Base-by-base conservation (phyloP, 2,329 filamentous ascomycete species). In the Aureobasidium sp. region DNA sequence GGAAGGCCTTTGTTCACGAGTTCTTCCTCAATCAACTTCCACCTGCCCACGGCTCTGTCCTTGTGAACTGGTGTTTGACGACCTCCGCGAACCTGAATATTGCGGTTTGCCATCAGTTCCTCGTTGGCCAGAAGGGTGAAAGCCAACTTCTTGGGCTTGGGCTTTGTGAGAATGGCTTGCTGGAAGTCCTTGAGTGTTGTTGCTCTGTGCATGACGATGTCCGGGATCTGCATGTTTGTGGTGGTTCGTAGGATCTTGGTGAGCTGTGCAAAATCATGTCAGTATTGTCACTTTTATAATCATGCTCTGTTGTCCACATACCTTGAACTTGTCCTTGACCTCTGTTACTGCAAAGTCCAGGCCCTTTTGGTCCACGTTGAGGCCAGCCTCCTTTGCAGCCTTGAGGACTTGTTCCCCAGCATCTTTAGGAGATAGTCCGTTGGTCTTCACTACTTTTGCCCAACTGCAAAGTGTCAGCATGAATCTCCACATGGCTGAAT, bases 191-290 rank as follows among this genome's bases (percentile, higher is more conserved):
- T 69, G 17, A 78, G 69, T 12, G 73, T 76, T 29, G 66, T 66
- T 60, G 71, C 65, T 17, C 68, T 66, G 47, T 72, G 69, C 26
- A 95, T 82, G 67, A 83, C 81, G 51, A 84, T 79, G 74, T 97
- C 93, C 17, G 88, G 80, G 66, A 96, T 79, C 63, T 84, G 83
- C 64, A 86, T 84, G 64, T 90, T 90, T n/a, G 88, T 92, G 64
- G 96, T 80, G 73, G 94, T 89, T 73, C 88, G 85, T 64, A 91
- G 78, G 63, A 90, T 87, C 77, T 96, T 96, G 69, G 87, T 78
- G 66, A 94, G 81, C 92, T 97, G 67, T 29, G 36, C 26, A 26
- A 13, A 15, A 20, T 20, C 34, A n/a, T 62, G 64, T 69, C 56
- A 71, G 64, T 58, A 56, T 57, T 39, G n/a, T 9, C 9, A 12